A percentile compares a stretch with the other conserved stretches of the same genome.
phyloP scores from a whole-genome alignment of 169 alveolate species.

The Cryptosporidium ubiquitum region DNA sequence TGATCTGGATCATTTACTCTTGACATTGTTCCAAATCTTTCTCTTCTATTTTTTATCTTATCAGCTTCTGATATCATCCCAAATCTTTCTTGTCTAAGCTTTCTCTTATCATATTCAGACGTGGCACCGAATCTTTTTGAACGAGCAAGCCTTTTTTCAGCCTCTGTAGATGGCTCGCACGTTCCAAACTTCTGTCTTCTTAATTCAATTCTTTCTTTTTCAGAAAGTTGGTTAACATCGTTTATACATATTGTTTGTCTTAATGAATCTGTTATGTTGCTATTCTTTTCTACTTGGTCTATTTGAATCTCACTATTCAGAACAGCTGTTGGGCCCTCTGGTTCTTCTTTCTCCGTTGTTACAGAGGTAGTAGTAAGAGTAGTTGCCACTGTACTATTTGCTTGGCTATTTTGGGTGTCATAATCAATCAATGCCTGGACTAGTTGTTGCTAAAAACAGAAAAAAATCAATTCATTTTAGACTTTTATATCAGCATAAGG shows the following conservation, averaged over 20 bases:
- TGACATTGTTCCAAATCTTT: slow-evolving; percentile 52
- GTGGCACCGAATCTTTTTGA: slow-evolving; percentile 31
- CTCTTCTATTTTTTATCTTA: slow-evolving; percentile 29
- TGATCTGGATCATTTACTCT: slow-evolving; percentile 20
- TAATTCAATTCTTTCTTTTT: slow-evolving; percentile 56
- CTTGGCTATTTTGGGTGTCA: slow-evolving; percentile 17
- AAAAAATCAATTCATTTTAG: neutral
- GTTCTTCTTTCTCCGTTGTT: neutral
- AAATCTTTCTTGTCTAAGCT: slow-evolving; percentile 37
- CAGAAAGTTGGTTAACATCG: slow-evolving; percentile 26
- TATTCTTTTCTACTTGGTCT: neutral
- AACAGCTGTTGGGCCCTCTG: neutral
- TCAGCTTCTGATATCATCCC: slow-evolving; percentile 56
- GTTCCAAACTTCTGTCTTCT: slow-evolving; percentile 64
- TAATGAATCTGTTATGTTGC: neutral
- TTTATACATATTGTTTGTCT: slow-evolving; percentile 22
- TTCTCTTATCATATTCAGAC: slow-evolving; percentile 32
- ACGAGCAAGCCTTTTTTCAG: slow-evolving; percentile 51
- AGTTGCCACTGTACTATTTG: neutral
- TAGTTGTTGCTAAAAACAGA: slow-evolving; percentile 46
- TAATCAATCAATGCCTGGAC: slow-evolving; percentile 45
- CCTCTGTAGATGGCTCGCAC: slow-evolving; percentile 4
- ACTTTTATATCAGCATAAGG: neutral
- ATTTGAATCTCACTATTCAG: neutral
- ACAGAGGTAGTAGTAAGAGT: neutral